Percentiles rank a stretch among this genome's conserved stretches.
These are phyloP conservation scores for Tylopilus intermedius DNA, from an alignment of 768 basidiomycete genomes.

Conservation along the genomic window DNA sequence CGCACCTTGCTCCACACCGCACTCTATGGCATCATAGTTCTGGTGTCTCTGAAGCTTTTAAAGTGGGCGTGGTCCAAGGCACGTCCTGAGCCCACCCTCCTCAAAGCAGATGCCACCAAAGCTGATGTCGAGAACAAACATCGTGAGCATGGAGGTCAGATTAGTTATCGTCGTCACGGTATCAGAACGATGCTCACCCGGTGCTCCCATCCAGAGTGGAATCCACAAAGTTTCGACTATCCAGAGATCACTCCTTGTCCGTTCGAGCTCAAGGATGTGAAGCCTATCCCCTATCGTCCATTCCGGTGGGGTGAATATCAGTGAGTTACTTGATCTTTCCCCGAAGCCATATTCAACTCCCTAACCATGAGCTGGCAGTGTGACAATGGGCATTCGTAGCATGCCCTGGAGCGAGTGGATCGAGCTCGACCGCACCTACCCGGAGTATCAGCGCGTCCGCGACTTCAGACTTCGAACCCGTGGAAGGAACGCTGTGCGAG, in stretches of 20 bases:
- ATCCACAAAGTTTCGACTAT: constrained; percentile 45
- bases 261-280: constrained; percentile 37
- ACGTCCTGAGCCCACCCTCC: neutral
- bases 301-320: constrained; percentile 61
- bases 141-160: constrained; percentile 23
- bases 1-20: constrained; percentile 14
- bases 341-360: neutral
- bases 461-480: constrained; percentile 49
- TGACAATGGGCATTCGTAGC: constrained; percentile 63
- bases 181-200: neutral
- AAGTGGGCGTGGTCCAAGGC: constrained; percentile 11
- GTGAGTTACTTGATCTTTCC: constrained; percentile 34
- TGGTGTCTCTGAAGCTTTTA: constrained; percentile 7
- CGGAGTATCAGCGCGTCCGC: constrained; percentile 50
- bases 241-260: constrained; percentile 43
- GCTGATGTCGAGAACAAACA: constrained; percentile 14
- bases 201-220: constrained; percentile 42
- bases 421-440: constrained; percentile 59
- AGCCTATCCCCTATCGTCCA: constrained; percentile 60
- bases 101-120: constrained; percentile 1
- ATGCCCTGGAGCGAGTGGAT: constrained; percentile 75
- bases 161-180: neutral
- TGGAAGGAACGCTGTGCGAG: constrained; percentile 43
- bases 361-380: constrained; percentile 32
- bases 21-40: constrained; percentile 12